Conservation (phyloP, 2,329 filamentous ascomycete species). For the Fusarium mangiferae region DNA sequence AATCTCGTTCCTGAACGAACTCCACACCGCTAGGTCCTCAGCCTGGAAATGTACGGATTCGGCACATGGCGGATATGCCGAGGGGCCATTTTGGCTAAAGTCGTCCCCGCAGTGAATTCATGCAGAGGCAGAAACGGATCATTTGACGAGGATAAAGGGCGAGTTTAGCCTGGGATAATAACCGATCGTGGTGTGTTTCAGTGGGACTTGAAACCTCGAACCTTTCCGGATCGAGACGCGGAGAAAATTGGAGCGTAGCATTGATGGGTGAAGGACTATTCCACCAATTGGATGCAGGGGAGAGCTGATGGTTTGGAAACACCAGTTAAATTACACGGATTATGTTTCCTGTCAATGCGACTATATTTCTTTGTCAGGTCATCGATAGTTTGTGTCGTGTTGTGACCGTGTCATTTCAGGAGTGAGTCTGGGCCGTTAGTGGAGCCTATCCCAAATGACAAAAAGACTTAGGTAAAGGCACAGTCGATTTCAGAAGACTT, state of each 20-base stretch:
- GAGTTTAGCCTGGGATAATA: slow-evolving; percentile 6
- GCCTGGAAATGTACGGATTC: background rate
- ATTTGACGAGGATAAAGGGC: background rate
- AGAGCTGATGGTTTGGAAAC: background rate
- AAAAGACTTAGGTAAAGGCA: background rate
- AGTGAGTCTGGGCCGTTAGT: background rate
- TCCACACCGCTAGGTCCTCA: background rate
- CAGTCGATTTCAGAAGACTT: background rate
- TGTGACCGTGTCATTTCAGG: accelerated
- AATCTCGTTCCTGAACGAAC: background rate
- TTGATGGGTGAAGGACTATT: background rate
- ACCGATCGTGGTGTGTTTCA: slow-evolving; percentile 11
- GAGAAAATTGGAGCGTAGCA: background rate
- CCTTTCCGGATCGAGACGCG: slow-evolving; percentile 4
- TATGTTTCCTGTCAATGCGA: background rate
- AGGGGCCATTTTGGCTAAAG: background rate
- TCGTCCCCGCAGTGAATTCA: background rate
- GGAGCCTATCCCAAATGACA: accelerated
- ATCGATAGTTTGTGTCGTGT: background rate
- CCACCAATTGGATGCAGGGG: background rate
- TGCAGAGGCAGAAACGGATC: background rate
- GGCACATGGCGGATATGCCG: background rate
- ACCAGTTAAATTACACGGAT: background rate
- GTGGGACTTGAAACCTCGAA: slow-evolving; percentile 13
- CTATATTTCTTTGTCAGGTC: background rate